Percentiles rank a stretch among this genome's conserved stretches.
phyloP scores from a whole-genome alignment of 768 basidiomycete genomes.

The Boletus fagicola region DNA sequence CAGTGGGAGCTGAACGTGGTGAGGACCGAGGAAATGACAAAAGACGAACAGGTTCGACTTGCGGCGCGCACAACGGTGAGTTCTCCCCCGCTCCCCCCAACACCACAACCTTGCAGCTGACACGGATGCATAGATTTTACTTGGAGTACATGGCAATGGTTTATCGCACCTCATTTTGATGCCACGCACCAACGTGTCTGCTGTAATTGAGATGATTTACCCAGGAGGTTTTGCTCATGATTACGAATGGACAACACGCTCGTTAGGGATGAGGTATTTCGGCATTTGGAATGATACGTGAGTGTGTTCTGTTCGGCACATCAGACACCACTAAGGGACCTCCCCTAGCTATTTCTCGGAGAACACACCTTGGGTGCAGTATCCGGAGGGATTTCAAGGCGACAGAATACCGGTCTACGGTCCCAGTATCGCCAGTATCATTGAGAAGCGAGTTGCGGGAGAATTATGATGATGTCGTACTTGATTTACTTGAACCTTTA shows the following conservation, averaged over 20 bases:
- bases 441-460: constrained; percentile 63
- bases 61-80: constrained; percentile 69
- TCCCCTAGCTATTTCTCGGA: constrained; percentile 26
- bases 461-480: constrained; percentile 7
- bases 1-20: constrained; percentile 63
- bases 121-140: constrained; percentile 48
- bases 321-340: background rate
- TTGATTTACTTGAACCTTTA: background rate
- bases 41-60: constrained; percentile 72
- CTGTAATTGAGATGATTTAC: constrained; percentile 84
- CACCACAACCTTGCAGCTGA: background rate
- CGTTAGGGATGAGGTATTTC: constrained; percentile 72
- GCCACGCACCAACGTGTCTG: constrained; percentile 69
- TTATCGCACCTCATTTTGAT: constrained; percentile 85
- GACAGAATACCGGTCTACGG: constrained; percentile 73
- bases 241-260: constrained; percentile 78
- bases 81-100: background rate
- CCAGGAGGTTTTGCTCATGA: constrained; percentile 82
- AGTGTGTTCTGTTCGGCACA: constrained; percentile 20
- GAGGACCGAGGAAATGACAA: constrained; percentile 61
- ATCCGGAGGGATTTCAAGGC: constrained; percentile 85
- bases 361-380: constrained; percentile 50
- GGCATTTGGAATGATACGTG: constrained; percentile 82
- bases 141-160: constrained; percentile 80
- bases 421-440: constrained; percentile 58